These are phyloP conservation scores for Umbellularia californica DNA, from an alignment of 164 flowering plant species.

Conservation along the genomic window DNA sequence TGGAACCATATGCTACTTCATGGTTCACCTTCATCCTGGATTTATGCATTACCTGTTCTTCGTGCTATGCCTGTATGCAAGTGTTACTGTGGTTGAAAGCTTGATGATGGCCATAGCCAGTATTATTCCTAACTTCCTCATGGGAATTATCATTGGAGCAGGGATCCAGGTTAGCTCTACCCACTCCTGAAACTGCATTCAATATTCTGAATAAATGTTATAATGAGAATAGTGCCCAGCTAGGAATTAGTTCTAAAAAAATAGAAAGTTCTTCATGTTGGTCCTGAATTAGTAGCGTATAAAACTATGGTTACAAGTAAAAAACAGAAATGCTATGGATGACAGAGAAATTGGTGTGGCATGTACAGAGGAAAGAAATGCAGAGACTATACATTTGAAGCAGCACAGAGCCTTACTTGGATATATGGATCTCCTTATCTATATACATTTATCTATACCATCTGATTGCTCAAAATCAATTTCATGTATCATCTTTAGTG, in stretches of 20 bases:
- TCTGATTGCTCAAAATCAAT: not conserved
- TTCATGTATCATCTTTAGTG: not conserved
- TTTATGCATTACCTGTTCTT: conserved; percentile 76
- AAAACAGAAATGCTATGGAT: not conserved
- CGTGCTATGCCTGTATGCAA: conserved; percentile 79
- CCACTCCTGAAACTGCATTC: not conserved
- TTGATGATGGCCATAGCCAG: conserved; percentile 98
- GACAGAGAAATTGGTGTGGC: not conserved
- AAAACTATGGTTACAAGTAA: not conserved
- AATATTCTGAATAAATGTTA: not conserved
- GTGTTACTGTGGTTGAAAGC: conserved; percentile 95
- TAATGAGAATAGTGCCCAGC: not conserved
- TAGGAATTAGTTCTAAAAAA: too few relatives aligned
- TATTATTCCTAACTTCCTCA: conserved; percentile 88
- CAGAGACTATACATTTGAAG: not conserved
- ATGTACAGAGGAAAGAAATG: not conserved
- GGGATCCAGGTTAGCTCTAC: conserved; percentile 72
- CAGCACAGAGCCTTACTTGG: not conserved
- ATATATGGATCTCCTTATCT: not conserved
- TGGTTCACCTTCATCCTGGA: conserved; percentile 89
- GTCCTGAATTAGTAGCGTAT: not conserved
- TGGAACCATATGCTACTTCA: conserved; percentile 89
- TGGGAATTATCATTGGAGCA: conserved; percentile 96
- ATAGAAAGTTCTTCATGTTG: not conserved
- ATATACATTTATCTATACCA: too few relatives aligned